Percentiles rank a stretch among this genome's conserved stretches.
Conservation (phyloP, 1,139 yeast species). For the Pneumocystis wakefieldiae region DNA sequence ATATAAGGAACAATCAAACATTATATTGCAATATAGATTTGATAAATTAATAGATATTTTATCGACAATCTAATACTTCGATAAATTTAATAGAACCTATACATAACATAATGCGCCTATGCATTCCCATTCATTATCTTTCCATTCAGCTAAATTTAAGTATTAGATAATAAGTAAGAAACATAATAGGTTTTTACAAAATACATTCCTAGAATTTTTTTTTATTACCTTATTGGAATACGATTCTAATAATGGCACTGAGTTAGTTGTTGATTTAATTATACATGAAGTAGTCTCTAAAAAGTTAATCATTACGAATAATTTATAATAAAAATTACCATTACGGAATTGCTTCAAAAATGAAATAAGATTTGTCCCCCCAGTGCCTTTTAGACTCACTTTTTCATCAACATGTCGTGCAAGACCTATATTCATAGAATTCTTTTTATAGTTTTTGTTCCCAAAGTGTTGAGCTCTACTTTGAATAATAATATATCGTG, state of each 20-base stretch:
- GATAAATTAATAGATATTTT: too few species aligned
- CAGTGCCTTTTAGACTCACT: slow-evolving; percentile 62
- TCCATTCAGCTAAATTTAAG: neutral
- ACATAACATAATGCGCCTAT: neutral
- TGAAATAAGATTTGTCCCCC: slow-evolving; percentile 83
- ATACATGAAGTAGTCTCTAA: neutral
- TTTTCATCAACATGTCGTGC: slow-evolving; percentile 19
- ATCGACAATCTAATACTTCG: too few species aligned
- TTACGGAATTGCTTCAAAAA: slow-evolving; percentile 90
- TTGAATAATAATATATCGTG: slow-evolving; percentile 52
- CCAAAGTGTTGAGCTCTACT: slow-evolving; percentile 21
- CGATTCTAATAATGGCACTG: too few species aligned
- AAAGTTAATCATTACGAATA: too few species aligned
- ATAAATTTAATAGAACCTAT: too few species aligned
- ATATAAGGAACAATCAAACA: too few species aligned
- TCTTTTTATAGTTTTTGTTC: slow-evolving; percentile 7
- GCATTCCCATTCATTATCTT: neutral
- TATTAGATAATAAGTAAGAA: neutral
- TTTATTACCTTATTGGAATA: neutral
- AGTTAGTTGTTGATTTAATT: too few species aligned
- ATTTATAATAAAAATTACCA: slow-evolving; percentile 22
- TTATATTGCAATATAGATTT: neutral
- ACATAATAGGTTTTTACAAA: neutral
- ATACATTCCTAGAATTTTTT: too few species aligned
- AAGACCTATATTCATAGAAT: slow-evolving; percentile 10